Conservation (phyloP, 495 filamentous ascomycete genomes). For the Bombardia bombarda region DNA sequence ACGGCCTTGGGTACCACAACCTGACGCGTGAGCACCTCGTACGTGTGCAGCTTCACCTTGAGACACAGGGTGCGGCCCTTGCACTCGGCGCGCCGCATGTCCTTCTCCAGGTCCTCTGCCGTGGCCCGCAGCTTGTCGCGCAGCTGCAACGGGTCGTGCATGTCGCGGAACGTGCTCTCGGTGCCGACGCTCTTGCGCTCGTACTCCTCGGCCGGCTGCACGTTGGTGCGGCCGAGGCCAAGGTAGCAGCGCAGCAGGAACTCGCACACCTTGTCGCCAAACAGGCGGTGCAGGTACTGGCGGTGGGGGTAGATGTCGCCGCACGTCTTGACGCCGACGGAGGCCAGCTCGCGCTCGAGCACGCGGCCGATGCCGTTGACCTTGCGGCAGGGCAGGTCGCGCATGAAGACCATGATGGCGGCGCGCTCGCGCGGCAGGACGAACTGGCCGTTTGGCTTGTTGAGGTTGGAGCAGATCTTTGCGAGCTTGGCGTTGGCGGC, state of each 20-base stretch:
- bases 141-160: constrained; percentile 58
- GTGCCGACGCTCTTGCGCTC: constrained; percentile 93
- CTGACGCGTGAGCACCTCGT: constrained; percentile 83
- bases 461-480: constrained; percentile 89
- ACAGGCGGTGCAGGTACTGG: constrained; percentile 61
- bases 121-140: constrained; percentile 68
- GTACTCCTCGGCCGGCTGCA: constrained; percentile 82
- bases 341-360: constrained; percentile 84
- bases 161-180: constrained; percentile 84
- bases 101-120: constrained; percentile 83
- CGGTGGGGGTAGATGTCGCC: constrained; percentile 79
- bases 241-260: constrained; percentile 82
- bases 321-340: constrained; percentile 81
- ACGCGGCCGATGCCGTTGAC: constrained; percentile 92
- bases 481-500: constrained; percentile 88
- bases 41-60: constrained; percentile 92
- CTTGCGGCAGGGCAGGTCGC: constrained; percentile 70
- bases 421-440: constrained; percentile 58
- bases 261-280: constrained; percentile 83
- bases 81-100: constrained; percentile 68
- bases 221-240: constrained; percentile 77
- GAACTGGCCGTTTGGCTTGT: constrained; percentile 96
- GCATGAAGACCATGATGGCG: constrained; percentile 80
- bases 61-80: constrained; percentile 85
- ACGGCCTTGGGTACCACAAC: constrained; percentile 65